phyloP scores from a whole-genome alignment of 192 early-diverging fungal genomes.

The Bifiguratus adelaidae region DNA sequence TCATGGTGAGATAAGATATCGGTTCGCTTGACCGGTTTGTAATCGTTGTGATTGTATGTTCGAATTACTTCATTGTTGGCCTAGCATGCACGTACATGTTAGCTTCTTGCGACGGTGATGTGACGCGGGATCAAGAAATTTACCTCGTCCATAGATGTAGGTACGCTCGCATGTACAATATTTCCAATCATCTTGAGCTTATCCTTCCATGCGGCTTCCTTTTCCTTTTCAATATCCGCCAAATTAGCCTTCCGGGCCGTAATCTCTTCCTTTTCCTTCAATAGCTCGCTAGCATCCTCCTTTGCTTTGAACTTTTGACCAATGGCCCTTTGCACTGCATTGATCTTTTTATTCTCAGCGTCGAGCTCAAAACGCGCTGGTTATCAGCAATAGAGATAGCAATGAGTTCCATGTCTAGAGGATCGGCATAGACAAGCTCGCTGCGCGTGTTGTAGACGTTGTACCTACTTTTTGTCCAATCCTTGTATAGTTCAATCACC shows the following conservation, averaged over 20 bases:
- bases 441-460: too few species aligned
- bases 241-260: constrained; percentile 59
- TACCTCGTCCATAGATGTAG: constrained; percentile 75
- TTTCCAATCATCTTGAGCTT: constrained; percentile 77
- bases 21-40: constrained; percentile 45
- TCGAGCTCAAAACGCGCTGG: constrained; percentile 80
- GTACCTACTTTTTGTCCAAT: constrained; percentile 78
- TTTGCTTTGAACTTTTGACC: constrained; percentile 83
- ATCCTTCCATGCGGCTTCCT: constrained; percentile 50
- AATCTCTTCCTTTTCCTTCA: constrained; percentile 64
- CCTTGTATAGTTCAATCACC: constrained; percentile 79
- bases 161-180: constrained; percentile 87
- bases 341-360: constrained; percentile 82
- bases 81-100: too few species aligned
- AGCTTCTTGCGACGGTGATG: too few species aligned
- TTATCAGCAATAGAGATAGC: neutral
- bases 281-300: constrained; percentile 68
- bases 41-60: constrained; percentile 42
- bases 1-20: constrained; percentile 82
- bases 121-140: too few species aligned
- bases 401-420: too few species aligned
- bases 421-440: too few species aligned
- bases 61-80: constrained; percentile 63
- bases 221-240: constrained; percentile 64
- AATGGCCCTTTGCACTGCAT: constrained; percentile 88